Conservation (phyloP, 164 flowering plant genomes). For the Piper longum region DNA sequence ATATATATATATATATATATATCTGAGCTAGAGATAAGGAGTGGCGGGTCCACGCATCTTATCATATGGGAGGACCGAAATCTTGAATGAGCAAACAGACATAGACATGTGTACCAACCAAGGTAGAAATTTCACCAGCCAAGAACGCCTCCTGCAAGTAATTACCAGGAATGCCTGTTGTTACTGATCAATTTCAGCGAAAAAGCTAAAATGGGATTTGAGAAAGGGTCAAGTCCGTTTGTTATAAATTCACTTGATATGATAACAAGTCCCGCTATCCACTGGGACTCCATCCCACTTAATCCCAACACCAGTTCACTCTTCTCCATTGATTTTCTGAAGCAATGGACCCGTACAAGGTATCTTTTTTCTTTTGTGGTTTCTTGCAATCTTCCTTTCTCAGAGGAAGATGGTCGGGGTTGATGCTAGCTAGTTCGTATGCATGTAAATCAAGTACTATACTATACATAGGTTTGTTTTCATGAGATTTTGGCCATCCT, state of each 20-base stretch:
- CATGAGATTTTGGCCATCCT: not conserved
- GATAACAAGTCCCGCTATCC: not conserved
- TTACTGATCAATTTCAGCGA: too few species aligned
- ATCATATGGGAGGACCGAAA: too few species aligned
- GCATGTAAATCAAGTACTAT: not conserved
- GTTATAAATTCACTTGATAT: not conserved
- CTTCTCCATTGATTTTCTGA: not conserved
- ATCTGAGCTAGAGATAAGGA: too few species aligned
- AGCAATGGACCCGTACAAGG: slow-evolving; percentile 8
- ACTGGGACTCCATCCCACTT: not conserved
- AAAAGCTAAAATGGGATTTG: not conserved
- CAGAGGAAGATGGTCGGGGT: not conserved
- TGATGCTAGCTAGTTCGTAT: not conserved
- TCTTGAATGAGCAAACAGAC: too few species aligned
- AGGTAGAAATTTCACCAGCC: too few species aligned
- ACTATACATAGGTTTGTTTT: not conserved
- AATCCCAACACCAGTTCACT: not conserved
- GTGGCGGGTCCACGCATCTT: too few species aligned
- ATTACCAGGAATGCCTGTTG: too few species aligned
- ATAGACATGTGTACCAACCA: too few species aligned
- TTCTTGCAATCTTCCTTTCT: not conserved
- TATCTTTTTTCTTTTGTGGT: not conserved
- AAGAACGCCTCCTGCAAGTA: too few species aligned
- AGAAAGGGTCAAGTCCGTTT: not conserved
- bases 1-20: too few species aligned